Evolutionary conservation across 495 filamentous ascomycete species (phyloP).

Genomic region (Filosporella fistucella): DNA sequence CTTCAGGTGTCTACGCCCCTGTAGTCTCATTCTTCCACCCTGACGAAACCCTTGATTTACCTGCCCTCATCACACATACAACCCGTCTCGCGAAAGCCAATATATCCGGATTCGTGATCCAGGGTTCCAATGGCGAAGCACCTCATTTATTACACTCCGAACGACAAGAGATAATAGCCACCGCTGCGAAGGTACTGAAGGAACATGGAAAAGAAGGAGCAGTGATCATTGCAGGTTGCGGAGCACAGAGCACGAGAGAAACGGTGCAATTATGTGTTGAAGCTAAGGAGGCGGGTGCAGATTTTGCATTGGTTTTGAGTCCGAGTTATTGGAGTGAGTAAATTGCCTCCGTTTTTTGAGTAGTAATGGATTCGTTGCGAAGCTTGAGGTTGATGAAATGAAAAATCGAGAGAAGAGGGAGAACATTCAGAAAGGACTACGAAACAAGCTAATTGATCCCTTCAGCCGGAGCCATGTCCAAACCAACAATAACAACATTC

Average conservation of each 20-base stretch:
- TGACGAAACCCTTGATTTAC: conserved; percentile 71
- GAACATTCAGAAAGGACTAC: too few relatives aligned
- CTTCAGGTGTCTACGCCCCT: conserved; percentile 70
- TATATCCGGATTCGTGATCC: conserved; percentile 58
- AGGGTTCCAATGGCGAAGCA: conserved; percentile 62
- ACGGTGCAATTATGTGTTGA: neutral
- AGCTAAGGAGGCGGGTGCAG: neutral
- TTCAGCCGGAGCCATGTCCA: too few relatives aligned
- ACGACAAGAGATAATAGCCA: conserved; percentile 27
- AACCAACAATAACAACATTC: too few relatives aligned
- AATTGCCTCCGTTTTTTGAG: too few relatives aligned
- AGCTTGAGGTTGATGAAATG: too few relatives aligned
- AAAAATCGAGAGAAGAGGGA: too few relatives aligned
- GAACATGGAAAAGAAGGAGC: neutral
- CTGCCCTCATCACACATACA: conserved; percentile 69
- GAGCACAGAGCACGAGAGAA: neutral
- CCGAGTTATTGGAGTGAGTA: neutral
- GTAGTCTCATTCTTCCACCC: conserved; percentile 85
- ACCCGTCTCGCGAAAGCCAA: conserved; percentile 72
- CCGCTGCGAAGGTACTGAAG: too few relatives aligned
- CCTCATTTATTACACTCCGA: conserved; percentile 59
- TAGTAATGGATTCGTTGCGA: too few relatives aligned
- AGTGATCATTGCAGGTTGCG: neutral
- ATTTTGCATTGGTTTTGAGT: neutral
- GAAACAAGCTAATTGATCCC: too few relatives aligned